These are phyloP conservation scores for Stachybotrys echinatus DNA, from an alignment of 2,329 filamentous ascomycete genomes.

Conservation along the genomic window DNA sequence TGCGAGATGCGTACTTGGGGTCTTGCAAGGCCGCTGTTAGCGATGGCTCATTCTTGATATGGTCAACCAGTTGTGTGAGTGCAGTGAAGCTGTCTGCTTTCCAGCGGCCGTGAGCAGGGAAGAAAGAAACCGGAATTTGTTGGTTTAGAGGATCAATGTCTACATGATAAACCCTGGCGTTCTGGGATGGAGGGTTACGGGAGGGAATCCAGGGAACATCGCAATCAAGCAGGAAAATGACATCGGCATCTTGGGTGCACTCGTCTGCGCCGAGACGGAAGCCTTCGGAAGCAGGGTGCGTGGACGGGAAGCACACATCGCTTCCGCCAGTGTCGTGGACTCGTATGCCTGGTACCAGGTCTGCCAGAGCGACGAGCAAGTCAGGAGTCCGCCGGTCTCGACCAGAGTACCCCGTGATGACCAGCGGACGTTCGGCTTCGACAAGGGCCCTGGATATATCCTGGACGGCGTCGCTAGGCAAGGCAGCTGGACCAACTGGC, in stretches of 20 bases:
- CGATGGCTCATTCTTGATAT: not conserved
- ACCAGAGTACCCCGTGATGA: conserved; percentile 66
- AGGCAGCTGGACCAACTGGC: conserved; percentile 58
- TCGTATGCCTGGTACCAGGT: conserved; percentile 59
- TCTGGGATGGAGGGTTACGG: conserved; percentile 47
- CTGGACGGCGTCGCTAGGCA: conserved; percentile 44
- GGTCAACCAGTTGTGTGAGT: conserved; percentile 54
- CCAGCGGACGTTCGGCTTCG: conserved; percentile 56
- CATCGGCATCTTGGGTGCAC: conserved; percentile 68
- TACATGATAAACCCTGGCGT: conserved; percentile 53
- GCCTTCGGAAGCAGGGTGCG: conserved; percentile 50
- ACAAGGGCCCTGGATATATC: conserved; percentile 57
- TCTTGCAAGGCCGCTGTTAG: conserved; percentile 14
- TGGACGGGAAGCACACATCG: conserved; percentile 67
- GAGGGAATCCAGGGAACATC: conserved; percentile 91
- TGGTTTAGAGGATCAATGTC: conserved; percentile 62
- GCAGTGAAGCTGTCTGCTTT: conserved; percentile 59
- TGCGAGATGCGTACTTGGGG: conserved; percentile 47
- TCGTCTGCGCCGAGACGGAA: conserved; percentile 69
- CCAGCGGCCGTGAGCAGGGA: conserved; percentile 59
- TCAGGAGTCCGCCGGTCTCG: conserved; percentile 57
- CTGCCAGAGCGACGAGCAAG: conserved; percentile 59
- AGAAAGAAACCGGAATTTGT: conserved; percentile 68
- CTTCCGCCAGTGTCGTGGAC: conserved; percentile 71
- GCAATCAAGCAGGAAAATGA: conserved; percentile 79